phyloP scores from a whole-genome alignment of 164 flowering plant species.

The Houttuynia cordata region DNA sequence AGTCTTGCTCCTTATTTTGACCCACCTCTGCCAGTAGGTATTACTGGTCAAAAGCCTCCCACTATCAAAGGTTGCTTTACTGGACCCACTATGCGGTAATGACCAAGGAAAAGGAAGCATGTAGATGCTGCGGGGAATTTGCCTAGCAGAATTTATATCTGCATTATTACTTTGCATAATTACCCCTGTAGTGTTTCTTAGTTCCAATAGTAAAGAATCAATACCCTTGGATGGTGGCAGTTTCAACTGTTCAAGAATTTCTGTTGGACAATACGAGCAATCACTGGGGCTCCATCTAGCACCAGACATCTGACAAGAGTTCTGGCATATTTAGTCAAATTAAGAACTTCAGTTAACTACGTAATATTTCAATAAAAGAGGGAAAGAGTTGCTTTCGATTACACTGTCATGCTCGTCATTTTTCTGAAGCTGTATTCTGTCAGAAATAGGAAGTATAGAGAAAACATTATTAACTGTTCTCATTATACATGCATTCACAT shows the following conservation, averaged over 20 bases:
- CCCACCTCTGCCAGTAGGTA: slow-evolving; percentile 64
- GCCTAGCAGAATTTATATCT: slow-evolving; percentile 40
- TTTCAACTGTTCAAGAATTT: slow-evolving; percentile 43
- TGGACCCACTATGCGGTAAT: slow-evolving; percentile 41
- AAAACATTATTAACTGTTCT: slow-evolving; percentile 46
- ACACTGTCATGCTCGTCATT: slow-evolving; percentile 29
- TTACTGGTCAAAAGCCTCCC: slow-evolving; percentile 38
- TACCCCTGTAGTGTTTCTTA: slow-evolving; percentile 41
- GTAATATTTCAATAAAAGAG: neutral
- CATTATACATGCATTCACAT: slow-evolving; percentile 35
- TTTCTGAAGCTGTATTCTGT: slow-evolving; percentile 25
- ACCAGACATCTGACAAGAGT: slow-evolving; percentile 25
- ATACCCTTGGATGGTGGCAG: slow-evolving; percentile 62
- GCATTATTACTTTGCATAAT: slow-evolving; percentile 19
- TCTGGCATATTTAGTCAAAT: slow-evolving; percentile 17
- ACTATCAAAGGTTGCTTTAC: slow-evolving; percentile 41
- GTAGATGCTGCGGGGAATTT: slow-evolving; percentile 24
- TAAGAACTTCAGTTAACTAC: neutral
- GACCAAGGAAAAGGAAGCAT: slow-evolving; percentile 92
- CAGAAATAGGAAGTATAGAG: slow-evolving; percentile 37
- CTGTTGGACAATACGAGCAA: slow-evolving; percentile 31
- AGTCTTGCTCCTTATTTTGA: slow-evolving; percentile 28
- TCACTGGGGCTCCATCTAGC: slow-evolving; percentile 18
- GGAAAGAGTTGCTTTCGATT: neutral
- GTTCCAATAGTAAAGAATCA: slow-evolving; percentile 39